A percentile compares a stretch with the other conserved stretches of the same genome.
phyloP scores from a whole-genome alignment of 441 rosid genomes.

The Iberis amara region DNA sequence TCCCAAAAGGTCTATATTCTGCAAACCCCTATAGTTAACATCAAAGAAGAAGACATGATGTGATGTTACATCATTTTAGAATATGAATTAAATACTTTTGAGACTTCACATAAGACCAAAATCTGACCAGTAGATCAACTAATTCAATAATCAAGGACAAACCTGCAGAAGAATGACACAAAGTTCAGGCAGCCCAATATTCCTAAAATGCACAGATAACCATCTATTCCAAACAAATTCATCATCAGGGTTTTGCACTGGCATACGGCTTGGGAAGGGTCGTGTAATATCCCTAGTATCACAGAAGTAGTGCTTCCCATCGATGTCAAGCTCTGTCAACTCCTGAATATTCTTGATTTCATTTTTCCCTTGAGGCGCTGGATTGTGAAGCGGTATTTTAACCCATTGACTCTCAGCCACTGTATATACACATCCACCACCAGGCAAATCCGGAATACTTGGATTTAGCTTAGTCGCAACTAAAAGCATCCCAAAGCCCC shows the following conservation, averaged over 20 bases:
- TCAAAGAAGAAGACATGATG: constrained; percentile 45
- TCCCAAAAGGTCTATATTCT: constrained; percentile 89
- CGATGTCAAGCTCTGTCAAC: constrained; percentile 82
- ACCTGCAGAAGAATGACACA: constrained; percentile 96
- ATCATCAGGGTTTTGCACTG: constrained; percentile 63
- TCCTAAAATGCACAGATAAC: constrained; percentile 68
- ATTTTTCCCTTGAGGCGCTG: constrained; percentile 83
- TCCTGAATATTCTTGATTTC: constrained; percentile 80
- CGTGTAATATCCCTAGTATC: constrained; percentile 85
- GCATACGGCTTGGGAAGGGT: constrained; percentile 82
- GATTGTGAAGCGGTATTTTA: constrained; percentile 68
- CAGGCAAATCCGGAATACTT: constrained; percentile 74
- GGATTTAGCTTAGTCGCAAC: constrained; percentile 72
- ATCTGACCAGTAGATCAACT: constrained; percentile 7
- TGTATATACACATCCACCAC: constrained; percentile 84
- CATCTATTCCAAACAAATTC: constrained; percentile 97
- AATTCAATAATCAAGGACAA: constrained; percentile 32
- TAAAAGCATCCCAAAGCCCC: constrained; percentile 75
- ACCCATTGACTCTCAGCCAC: constrained; percentile 86
- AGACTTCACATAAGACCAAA: constrained; percentile 11
- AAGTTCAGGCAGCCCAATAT: constrained; percentile 58
- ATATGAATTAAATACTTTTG: constrained; percentile 15
- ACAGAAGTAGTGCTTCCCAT: constrained; percentile 89
- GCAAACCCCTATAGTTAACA: constrained; percentile 94
- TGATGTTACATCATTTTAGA: constrained; percentile 5